A percentile compares a stretch with the other conserved stretches of the same genome.
Conservation (phyloP, 2,329 filamentous ascomycete species). For the Neonectria hederae region DNA sequence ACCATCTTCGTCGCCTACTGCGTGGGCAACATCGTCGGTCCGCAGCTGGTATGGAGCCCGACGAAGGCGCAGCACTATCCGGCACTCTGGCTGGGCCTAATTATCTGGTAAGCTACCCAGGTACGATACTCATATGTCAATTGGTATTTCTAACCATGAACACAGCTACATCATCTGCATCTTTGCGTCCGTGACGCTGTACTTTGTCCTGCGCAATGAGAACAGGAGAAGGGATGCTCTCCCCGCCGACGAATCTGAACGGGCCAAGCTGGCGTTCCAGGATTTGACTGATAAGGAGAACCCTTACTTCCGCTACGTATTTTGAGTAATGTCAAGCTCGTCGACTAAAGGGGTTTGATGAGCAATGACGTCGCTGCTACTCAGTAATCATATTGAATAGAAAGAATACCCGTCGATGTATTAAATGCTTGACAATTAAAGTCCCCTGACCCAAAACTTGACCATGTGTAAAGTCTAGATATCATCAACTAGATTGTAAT, state of each 20-base stretch:
- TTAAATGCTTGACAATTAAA: neutral
- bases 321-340: conserved; percentile 28
- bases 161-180: conserved; percentile 75
- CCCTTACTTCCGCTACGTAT: conserved; percentile 70
- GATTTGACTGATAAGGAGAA: conserved; percentile 77
- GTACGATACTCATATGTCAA: rapidly evolving
- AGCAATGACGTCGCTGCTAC: too few species aligned
- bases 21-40: conserved; percentile 79
- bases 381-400: neutral
- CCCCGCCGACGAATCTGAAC: conserved; percentile 65
- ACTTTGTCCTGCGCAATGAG: conserved; percentile 66
- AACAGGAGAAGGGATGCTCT: conserved; percentile 63
- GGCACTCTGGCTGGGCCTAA: conserved; percentile 74
- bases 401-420: neutral
- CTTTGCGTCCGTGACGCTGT: conserved; percentile 62
- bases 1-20: conserved; percentile 81
- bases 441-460: too few species aligned
- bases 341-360: neutral
- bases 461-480: neutral
- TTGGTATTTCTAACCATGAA: conserved; percentile 12
- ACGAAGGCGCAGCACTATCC: conserved; percentile 75
- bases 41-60: conserved; percentile 74
- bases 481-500: neutral
- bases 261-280: conserved; percentile 71
- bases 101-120: conserved; percentile 59